Evolutionary conservation across 2,329 filamentous ascomycete genomes (phyloP).

Genomic region (Stemphylium vesicarium): DNA sequence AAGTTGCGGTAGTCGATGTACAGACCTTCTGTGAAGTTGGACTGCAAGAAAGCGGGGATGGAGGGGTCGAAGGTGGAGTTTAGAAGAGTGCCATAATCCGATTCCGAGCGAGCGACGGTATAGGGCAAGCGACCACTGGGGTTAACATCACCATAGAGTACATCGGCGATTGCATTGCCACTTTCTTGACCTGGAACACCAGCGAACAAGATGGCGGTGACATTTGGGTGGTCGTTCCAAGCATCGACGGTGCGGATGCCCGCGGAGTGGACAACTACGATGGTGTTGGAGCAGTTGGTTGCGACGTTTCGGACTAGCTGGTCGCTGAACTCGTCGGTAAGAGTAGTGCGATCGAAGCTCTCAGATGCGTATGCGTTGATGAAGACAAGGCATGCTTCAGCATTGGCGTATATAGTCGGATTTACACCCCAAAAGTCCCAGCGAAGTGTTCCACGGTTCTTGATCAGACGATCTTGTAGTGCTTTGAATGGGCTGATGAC

Average conservation of each 20-base stretch:
- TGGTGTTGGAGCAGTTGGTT: constrained; percentile 56
- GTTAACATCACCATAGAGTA: constrained; percentile 79
- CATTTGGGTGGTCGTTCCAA: constrained; percentile 1
- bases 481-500: constrained; percentile 52
- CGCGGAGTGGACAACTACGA: constrained; percentile 54
- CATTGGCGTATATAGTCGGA: constrained; percentile 36
- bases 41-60: constrained; percentile 71
- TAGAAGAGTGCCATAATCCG: constrained; percentile 71
- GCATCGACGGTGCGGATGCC: constrained; percentile 70
- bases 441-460: constrained; percentile 40
- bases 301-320: constrained; percentile 54
- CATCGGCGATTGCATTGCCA: constrained; percentile 75
- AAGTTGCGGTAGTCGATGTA: constrained; percentile 84
- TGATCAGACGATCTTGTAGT: constrained; percentile 39
- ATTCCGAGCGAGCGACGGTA: constrained; percentile 72
- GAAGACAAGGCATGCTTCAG: constrained; percentile 61
- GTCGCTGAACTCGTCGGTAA: constrained; percentile 31
- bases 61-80: constrained; percentile 45
- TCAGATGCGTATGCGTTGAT: constrained; percentile 60
- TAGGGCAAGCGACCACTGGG: constrained; percentile 77
- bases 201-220: constrained; percentile 52
- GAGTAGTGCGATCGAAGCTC: constrained; percentile 31
- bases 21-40: constrained; percentile 75
- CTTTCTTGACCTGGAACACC: constrained; percentile 81
- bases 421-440: constrained; percentile 46